Conservation (phyloP, 495 filamentous ascomycete species). For the Beverwykella pulmonaria region DNA sequence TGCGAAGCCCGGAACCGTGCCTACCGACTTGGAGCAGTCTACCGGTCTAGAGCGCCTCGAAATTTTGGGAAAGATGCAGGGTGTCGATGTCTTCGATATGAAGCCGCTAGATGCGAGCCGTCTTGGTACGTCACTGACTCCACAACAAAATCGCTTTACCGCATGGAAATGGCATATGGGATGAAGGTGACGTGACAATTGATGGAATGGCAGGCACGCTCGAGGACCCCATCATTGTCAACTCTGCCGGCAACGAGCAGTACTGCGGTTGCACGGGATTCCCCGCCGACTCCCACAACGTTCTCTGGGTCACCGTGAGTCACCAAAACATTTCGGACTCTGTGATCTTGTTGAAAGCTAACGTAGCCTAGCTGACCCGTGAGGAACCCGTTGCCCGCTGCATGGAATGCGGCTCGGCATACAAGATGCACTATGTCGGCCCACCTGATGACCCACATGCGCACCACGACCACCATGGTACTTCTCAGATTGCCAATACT, state of each 20-base stretch:
- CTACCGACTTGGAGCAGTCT: conserved; percentile 89
- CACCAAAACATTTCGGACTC: not conserved
- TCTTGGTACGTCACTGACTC: conserved; percentile 60
- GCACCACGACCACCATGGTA: conserved; percentile 48
- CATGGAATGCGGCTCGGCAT: conserved; percentile 90
- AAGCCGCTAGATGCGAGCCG: conserved; percentile 89
- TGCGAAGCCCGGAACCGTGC: conserved; percentile 77
- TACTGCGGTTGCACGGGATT: conserved; percentile 94
- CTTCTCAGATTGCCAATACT: conserved; percentile 50
- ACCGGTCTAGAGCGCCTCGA: conserved; percentile 98
- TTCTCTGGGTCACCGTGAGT: conserved; percentile 86
- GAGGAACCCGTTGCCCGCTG: conserved; percentile 91
- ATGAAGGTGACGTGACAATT: conserved; percentile 3
- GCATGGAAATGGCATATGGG: not conserved
- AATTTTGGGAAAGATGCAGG: conserved; percentile 98
- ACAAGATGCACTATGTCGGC: conserved; percentile 96
- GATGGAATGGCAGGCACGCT: conserved; percentile 67
- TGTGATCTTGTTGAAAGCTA: not conserved
- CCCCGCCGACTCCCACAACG: conserved; percentile 87
- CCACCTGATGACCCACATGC: conserved; percentile 57
- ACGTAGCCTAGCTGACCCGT: conserved; percentile 67
- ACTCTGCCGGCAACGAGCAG: conserved; percentile 90
- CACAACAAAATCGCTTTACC: not conserved
- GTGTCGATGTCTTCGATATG: conserved; percentile 98
- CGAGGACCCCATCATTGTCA: conserved; percentile 85